Evolutionary conservation across 441 rosid species (phyloP), one percentile per base, ranked within the genome.

Genomic region (Manihot esculenta): DNA sequence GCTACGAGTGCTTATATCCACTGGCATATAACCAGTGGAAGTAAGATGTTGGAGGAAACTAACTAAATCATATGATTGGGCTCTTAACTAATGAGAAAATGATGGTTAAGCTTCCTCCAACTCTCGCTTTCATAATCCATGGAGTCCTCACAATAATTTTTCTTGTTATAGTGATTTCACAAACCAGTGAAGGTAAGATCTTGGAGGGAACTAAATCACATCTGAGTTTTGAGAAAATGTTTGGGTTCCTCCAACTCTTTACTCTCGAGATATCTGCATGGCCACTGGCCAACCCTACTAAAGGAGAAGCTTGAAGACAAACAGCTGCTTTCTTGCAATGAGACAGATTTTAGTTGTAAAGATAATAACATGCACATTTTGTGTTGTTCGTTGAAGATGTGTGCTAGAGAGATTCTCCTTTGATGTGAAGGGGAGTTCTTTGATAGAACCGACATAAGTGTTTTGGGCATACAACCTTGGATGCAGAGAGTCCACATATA

Each of bases 401-500:
- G 4, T 30, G 33, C 33, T 1, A 30, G 33, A 30, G 33, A 30
- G 33, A 30, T 30, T 30, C 33, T 30, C 33, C 33, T 30, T 30
- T 1, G 33, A 30, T 30, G 33, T 30, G 33, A 1, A 30, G 33
- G 33, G 33, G 2, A 30, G 33, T 30, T 30, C 33, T 1, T 1
- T 30, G 33, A 30, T 30, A 30, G 33, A 30, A 30, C 33, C 33
- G 33, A 30, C 33, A 30, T n/a, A n/a, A n/a, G n/a, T n/a, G n/a
- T n/a, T n/a, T n/a, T n/a, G 93, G 57, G 97, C 92, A 76, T 84
- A 85, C 42, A 92, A 73, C 80, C 74, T 86, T 70, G 87, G 88
- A 74, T 94, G 84, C 64, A 88, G 68, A 2, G 99, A 67, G 75
- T 94, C 97, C 50, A 90, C 80, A 50, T 86, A 77, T 47, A 92